These are phyloP conservation scores for Capronia coronata DNA, from an alignment of 2,329 filamentous ascomycete species.

Conservation along the genomic window DNA sequence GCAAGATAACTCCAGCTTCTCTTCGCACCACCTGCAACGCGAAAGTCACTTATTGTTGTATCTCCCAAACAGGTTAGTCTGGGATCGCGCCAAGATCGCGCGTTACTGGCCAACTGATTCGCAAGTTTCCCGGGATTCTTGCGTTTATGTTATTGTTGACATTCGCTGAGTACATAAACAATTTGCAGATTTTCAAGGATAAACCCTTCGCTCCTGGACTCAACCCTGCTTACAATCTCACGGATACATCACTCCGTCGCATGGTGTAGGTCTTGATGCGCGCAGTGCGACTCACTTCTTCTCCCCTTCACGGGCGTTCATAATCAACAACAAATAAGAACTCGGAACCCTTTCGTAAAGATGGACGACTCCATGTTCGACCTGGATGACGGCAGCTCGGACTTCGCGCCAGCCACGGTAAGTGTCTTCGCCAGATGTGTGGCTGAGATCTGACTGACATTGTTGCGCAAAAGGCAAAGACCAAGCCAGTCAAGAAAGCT, in stretches of 20 bases:
- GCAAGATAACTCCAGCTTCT: too few species aligned
- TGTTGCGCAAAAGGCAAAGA: conserved; percentile 47
- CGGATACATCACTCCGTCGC: background rate
- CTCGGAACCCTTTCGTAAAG: background rate
- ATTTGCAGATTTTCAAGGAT: background rate
- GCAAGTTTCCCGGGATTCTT: background rate
- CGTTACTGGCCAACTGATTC: background rate
- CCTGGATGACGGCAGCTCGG: conserved; percentile 49
- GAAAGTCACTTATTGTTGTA: too few species aligned
- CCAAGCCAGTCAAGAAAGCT: conserved; percentile 51
- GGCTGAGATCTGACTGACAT: conserved; percentile 9
- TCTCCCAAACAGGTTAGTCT: background rate
- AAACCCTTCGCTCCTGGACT: background rate
- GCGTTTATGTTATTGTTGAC: conserved; percentile 1
- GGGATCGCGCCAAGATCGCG: background rate
- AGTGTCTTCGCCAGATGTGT: conserved; percentile 25
- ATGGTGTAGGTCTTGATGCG: background rate
- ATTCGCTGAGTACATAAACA: conserved; percentile 2
- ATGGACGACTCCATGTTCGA: conserved; percentile 58
- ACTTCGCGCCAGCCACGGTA: conserved; percentile 55
- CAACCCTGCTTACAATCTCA: too few species aligned
- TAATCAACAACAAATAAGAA: background rate
- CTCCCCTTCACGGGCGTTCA: background rate
- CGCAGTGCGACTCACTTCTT: background rate
- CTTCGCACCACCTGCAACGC: too few species aligned